Evolutionary conservation across 768 basidiomycete species (phyloP).

Genomic region (Termitomyces sp.): DNA sequence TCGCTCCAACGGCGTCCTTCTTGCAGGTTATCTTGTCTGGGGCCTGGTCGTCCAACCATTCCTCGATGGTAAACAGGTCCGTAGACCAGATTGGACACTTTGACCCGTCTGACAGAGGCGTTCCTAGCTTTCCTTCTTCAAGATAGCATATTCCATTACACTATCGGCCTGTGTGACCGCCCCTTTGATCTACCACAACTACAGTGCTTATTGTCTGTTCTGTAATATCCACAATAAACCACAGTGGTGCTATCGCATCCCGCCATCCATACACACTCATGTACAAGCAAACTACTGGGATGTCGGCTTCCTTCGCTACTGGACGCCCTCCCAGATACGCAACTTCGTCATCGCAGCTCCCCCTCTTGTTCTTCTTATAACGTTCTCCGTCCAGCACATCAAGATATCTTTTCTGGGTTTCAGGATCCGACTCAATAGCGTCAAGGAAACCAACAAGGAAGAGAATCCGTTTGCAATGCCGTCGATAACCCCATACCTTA

Average conservation of each 20-base stretch:
- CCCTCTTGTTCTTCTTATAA: too few relatives aligned
- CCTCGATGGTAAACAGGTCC: constrained; percentile 35
- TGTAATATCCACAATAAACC: constrained; percentile 39
- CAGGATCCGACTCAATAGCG: not conserved
- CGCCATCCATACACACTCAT: constrained; percentile 78
- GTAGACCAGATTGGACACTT: constrained; percentile 1
- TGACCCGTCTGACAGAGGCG: constrained; percentile 3
- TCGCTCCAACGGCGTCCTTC: constrained; percentile 73
- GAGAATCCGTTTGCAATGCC: constrained; percentile 32
- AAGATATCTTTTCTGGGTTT: constrained; percentile 25
- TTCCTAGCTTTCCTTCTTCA: constrained; percentile 31
- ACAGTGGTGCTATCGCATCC: constrained; percentile 60
- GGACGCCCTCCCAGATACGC: constrained; percentile 78
- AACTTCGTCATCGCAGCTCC: constrained; percentile 71
- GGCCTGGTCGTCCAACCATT: constrained; percentile 35
- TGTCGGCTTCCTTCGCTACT: constrained; percentile 82
- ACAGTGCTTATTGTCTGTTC: constrained; percentile 60
- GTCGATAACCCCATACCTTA: constrained; percentile 62
- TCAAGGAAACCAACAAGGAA: not conserved
- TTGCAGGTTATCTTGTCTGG: too few relatives aligned
- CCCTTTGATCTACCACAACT: constrained; percentile 76
- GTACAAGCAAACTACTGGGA: constrained; percentile 89
- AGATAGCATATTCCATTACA: constrained; percentile 22
- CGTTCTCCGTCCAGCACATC: too few relatives aligned
- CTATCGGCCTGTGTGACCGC: constrained; percentile 46